Percentiles rank a stretch among this genome's conserved stretches.
Conservation (phyloP, 116 monocot genomes). For the Posidonia oceanica region DNA sequence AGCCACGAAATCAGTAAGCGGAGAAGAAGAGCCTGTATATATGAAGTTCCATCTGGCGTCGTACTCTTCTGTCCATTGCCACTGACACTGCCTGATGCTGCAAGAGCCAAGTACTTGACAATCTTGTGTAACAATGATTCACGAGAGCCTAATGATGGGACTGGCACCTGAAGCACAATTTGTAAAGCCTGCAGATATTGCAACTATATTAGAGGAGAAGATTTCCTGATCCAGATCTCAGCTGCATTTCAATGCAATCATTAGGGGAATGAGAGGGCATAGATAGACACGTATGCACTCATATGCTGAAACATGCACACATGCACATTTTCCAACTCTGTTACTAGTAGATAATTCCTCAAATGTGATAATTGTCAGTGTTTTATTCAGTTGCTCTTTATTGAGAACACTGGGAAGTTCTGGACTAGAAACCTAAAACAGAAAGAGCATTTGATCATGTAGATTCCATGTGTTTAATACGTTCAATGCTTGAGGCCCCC, state of each 20-base stretch:
- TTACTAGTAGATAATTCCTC: too few species aligned
- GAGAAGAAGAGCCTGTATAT: conserved; percentile 56
- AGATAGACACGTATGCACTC: too few species aligned
- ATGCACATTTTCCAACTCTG: too few species aligned
- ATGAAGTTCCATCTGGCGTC: conserved; percentile 22
- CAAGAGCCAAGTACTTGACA: conserved; percentile 62
- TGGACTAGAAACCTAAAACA: too few species aligned
- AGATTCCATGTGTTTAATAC: neutral
- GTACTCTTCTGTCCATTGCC: conserved; percentile 23
- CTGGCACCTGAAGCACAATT: conserved; percentile 52
- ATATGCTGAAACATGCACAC: too few species aligned
- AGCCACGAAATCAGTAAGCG: conserved; percentile 68
- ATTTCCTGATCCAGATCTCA: neutral
- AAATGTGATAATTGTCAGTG: too few species aligned
- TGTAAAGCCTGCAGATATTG: conserved; percentile 42
- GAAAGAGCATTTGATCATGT: neutral
- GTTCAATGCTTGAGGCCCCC: neutral
- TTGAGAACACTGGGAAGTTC: neutral
- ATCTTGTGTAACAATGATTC: conserved; percentile 77
- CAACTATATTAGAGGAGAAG: neutral
- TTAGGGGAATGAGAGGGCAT: too few species aligned
- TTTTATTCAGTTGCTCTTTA: too few species aligned
- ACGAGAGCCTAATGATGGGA: conserved; percentile 57
- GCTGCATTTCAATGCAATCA: neutral
- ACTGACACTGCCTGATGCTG: conserved; percentile 34